Conservation (phyloP, 306 rosid species). For the Spatholobus suberectus region DNA sequence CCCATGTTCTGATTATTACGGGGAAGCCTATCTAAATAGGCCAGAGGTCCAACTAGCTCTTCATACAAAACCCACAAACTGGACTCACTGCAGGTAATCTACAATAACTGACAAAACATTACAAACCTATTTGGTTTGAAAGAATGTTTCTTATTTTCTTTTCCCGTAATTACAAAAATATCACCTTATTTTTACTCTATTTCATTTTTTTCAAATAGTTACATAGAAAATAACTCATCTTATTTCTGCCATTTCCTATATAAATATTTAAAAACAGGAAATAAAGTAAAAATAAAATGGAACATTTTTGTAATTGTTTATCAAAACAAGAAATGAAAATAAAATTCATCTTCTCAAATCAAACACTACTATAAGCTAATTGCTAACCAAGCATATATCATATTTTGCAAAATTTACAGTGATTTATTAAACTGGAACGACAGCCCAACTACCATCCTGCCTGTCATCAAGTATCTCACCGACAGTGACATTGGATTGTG, state of each 20-base stretch:
- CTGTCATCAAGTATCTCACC: slow-evolving; percentile 36
- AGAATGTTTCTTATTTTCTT: neutral
- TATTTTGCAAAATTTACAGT: slow-evolving; percentile 37
- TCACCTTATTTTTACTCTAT: neutral
- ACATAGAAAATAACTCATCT: neutral
- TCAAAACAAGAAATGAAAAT: neutral
- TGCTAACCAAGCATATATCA: neutral
- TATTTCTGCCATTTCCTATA: neutral
- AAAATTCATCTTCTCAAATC: neutral
- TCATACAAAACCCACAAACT: slow-evolving; percentile 56
- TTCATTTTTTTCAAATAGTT: neutral
- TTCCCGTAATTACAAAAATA: neutral
- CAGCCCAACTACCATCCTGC: slow-evolving; percentile 41
- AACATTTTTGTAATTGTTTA: neutral
- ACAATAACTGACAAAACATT: neutral
- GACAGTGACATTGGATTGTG: slow-evolving; percentile 36
- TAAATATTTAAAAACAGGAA: neutral
- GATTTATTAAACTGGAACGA: slow-evolving; percentile 37
- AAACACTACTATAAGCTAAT: neutral
- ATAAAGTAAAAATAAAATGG: neutral
- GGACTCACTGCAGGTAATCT: slow-evolving; percentile 56
- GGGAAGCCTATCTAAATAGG: slow-evolving; percentile 53
- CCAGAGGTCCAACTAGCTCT: slow-evolving; percentile 63
- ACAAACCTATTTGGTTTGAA: neutral
- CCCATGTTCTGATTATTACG: slow-evolving; percentile 56